phyloP scores from a whole-genome alignment of 192 early-diverging fungal species.

The Podila verticillata region DNA sequence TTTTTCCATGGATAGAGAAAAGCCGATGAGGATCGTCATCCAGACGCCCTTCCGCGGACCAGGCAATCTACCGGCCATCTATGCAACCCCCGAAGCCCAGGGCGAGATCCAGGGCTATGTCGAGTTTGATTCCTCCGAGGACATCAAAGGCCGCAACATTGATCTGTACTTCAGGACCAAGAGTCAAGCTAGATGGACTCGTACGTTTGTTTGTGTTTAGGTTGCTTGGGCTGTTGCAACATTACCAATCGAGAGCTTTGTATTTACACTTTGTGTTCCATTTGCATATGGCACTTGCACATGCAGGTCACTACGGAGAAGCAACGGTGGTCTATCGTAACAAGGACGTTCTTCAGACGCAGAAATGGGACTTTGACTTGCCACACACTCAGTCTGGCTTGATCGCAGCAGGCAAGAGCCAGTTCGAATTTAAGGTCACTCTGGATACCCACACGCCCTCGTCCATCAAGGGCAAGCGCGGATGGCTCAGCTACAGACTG shows the following conservation, averaged over 20 bases:
- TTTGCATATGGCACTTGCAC: neutral
- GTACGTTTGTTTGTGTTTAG: conserved; percentile 7
- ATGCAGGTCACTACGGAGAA: conserved; percentile 20
- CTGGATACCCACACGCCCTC: conserved; percentile 20
- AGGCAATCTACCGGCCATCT: conserved; percentile 39
- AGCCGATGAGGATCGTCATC: conserved; percentile 21
- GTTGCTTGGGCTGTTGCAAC: neutral
- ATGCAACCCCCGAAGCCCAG: conserved; percentile 18
- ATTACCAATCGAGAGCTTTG: too few species aligned
- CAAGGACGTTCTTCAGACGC: conserved; percentile 25
- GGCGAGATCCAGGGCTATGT: conserved; percentile 27
- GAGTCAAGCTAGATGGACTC: conserved; percentile 26
- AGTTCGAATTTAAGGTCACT: conserved; percentile 25
- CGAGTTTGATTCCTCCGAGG: conserved; percentile 24
- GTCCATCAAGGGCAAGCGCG: conserved; percentile 13
- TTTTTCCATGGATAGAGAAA: conserved; percentile 5
- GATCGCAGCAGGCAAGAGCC: conserved; percentile 15
- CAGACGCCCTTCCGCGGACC: conserved; percentile 33
- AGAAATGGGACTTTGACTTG: conserved; percentile 16
- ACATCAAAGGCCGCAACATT: conserved; percentile 24
- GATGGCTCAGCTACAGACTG: conserved; percentile 38
- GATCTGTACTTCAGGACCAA: conserved; percentile 28
- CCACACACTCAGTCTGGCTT: conserved; percentile 9
- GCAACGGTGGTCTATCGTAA: conserved; percentile 6
- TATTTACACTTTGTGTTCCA: too few species aligned